Evolutionary conservation across 2,329 filamentous ascomycete genomes (phyloP).

Genomic region (Colletotrichum lini): DNA sequence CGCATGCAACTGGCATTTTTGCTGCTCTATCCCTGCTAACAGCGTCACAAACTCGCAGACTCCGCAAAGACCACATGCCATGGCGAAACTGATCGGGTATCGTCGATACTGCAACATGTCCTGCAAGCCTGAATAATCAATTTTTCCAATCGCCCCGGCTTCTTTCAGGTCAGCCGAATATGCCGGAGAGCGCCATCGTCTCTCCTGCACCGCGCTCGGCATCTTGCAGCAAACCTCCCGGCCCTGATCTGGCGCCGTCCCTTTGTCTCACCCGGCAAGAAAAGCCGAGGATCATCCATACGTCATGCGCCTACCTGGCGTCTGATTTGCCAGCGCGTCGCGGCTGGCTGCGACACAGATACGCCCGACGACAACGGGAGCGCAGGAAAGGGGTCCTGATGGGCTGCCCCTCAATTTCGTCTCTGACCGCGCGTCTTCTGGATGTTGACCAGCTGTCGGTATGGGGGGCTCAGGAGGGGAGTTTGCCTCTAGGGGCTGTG

Average conservation of each 20-base stretch:
- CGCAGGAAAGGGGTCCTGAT: neutral
- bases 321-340: constrained; percentile 23
- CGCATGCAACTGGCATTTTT: neutral
- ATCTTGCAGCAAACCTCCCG: constrained; percentile 21
- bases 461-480: too few relatives aligned
- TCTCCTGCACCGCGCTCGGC: constrained; percentile 16
- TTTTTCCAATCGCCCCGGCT: constrained; percentile 6
- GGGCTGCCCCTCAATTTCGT: neutral
- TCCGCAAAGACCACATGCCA: neutral
- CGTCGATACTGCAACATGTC: neutral
- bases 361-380: constrained; percentile 12
- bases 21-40: neutral
- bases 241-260: constrained; percentile 21
- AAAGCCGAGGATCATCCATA: constrained; percentile 35
- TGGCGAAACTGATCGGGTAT: constrained; percentile 20
- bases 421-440: constrained; percentile 18
- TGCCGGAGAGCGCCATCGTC: constrained; percentile 27
- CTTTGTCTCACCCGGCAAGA: constrained; percentile 31
- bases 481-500: constrained; percentile 18
- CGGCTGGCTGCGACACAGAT: constrained; percentile 27
- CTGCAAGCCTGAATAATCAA: constrained; percentile 4
- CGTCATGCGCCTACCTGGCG: constrained; percentile 23
- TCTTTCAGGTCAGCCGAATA: constrained; percentile 17
- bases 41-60: neutral
- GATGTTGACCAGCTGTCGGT: neutral